Percentiles rank a stretch among this genome's conserved stretches.
These are phyloP conservation scores for Xylariomycetidae sp. DNA, from an alignment of 2,329 filamentous ascomycete species.

Conservation along the genomic window DNA sequence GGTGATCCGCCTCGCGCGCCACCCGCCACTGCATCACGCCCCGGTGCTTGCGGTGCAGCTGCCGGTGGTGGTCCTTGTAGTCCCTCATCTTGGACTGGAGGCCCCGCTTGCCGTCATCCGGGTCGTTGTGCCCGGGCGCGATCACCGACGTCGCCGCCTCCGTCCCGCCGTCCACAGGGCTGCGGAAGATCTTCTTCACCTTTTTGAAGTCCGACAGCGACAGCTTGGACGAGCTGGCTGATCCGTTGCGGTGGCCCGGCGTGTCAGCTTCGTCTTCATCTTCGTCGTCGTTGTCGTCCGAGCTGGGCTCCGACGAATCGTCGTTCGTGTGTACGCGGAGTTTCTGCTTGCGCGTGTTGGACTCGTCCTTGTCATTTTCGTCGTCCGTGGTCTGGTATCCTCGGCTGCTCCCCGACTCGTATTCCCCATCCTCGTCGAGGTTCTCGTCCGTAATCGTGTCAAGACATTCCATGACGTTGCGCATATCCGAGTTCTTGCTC, in stretches of 20 bases:
- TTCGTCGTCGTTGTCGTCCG: constrained; percentile 31
- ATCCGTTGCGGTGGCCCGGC: constrained; percentile 1
- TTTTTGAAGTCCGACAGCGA: constrained; percentile 27
- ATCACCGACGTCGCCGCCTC: constrained; percentile 24
- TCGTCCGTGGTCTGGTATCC: constrained; percentile 18
- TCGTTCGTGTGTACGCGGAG: constrained; percentile 29
- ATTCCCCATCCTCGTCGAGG: constrained; percentile 23
- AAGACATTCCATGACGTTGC: constrained; percentile 60
- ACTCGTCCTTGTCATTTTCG: constrained; percentile 29
- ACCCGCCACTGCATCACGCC: constrained; percentile 72
- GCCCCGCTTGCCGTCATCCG: constrained; percentile 40
- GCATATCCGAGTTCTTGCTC: constrained; percentile 47
- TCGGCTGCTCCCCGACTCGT: constrained; percentile 14
- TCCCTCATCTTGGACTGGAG: constrained; percentile 50
- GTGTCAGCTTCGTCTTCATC: constrained; percentile 31
- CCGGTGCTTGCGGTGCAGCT: constrained; percentile 60
- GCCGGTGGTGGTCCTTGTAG: constrained; percentile 54
- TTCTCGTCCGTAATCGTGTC: constrained; percentile 57
- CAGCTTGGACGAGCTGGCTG: constrained; percentile 15
- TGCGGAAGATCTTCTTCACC: constrained; percentile 30
- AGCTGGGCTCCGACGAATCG: constrained; percentile 24
- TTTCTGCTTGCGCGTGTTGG: constrained; percentile 22
- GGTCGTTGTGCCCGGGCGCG: constrained; percentile 33
- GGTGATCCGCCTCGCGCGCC: constrained; percentile 45
- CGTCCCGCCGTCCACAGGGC: constrained; percentile 24